Percentiles rank a stretch among this genome's conserved stretches.
These are phyloP conservation scores for Exophiala mesophila DNA, from an alignment of 2,329 filamentous ascomycete species.

Conservation along the genomic window DNA sequence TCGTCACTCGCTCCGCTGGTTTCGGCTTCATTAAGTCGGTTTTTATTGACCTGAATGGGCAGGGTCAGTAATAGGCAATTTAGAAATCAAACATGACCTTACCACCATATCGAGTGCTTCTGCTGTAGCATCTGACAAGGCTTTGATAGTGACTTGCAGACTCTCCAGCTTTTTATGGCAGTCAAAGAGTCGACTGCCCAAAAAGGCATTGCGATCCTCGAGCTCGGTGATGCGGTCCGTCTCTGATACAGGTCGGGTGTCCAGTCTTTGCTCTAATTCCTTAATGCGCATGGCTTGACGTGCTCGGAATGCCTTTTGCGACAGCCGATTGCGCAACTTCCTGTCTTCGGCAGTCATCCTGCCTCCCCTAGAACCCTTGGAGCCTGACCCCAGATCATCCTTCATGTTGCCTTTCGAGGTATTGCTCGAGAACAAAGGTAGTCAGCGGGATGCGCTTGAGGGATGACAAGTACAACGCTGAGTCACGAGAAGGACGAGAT, in stretches of 20 bases:
- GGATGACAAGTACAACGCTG: background rate
- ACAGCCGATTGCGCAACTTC: constrained; percentile 15
- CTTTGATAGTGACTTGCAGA: constrained; percentile 12
- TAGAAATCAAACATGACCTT: constrained; percentile 2
- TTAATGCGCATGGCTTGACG: constrained; percentile 14
- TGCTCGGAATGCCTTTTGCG: constrained; percentile 14
- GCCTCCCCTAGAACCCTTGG: constrained; percentile 1
- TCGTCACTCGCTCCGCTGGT: background rate
- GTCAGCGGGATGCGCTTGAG: background rate
- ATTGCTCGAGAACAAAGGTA: background rate
- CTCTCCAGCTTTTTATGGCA: constrained; percentile 14
- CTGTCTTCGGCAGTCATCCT: constrained; percentile 7
- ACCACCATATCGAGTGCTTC: constrained; percentile 11
- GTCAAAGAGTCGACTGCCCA: constrained; percentile 7
- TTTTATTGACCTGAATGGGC: constrained; percentile 6
- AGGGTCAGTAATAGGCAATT: background rate
- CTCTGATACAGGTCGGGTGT: constrained; percentile 3
- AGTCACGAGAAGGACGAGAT: background rate
- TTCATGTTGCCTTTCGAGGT: background rate
- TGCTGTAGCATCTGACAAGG: constrained; percentile 7
- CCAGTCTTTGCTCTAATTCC: constrained; percentile 13
- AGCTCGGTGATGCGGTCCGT: constrained; percentile 8
- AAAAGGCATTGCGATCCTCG: constrained; percentile 8
- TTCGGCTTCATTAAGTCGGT: background rate
- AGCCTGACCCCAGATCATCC: background rate